Evolutionary conservation across 129 eudicot species (phyloP), one percentile per base, ranked within the genome.

Genomic region (Flaveria trinervia): DNA sequence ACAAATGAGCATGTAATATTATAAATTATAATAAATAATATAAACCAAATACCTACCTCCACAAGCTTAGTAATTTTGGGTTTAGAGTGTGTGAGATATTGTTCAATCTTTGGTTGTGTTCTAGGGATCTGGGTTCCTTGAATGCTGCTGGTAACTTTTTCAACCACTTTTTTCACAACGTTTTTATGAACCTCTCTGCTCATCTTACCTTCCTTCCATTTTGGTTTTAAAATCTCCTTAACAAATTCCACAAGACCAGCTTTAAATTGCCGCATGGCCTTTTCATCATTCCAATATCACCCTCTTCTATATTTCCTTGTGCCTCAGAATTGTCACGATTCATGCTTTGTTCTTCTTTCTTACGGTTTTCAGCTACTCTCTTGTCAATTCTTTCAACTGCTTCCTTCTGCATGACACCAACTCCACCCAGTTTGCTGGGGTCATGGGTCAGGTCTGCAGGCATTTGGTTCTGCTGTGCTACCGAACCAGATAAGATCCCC

Each of bases 131-230:
- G 92, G 68, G 60, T 85, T 25, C 74, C 87, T 67, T 78, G 96
- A 78, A 92, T 83, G 48, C 91, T 50, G 61, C 85, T 79, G 3
- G 88, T 85, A 26, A 93, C 87, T 78, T 93, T 93, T 59, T 88
- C 92, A 36, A 93, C 89, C 72, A 85, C 95, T 82, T 89, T 93
- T 75, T 93, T 93, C 70, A 93, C 96, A 36, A 93, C 81, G 22
- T 80, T 82, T 79, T 90, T 93, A 74, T 93, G 86, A 54, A 87
- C 88, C 6, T 93, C 97, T 83, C 90, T 87, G 85, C 93, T 88
- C 90, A 93, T 69, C 23, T 76, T 86, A 36, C 98, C 98, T 87
- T 90, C 96, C 56, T 93, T 93, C 98, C 98, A 93, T 22, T 67
- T 80, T 4, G 98, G 98, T 78, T 93, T 93, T 70, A 93, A 49